Evolutionary conservation across 2,329 filamentous ascomycete species (phyloP).

Genomic region (Colletotrichum shisoi): DNA sequence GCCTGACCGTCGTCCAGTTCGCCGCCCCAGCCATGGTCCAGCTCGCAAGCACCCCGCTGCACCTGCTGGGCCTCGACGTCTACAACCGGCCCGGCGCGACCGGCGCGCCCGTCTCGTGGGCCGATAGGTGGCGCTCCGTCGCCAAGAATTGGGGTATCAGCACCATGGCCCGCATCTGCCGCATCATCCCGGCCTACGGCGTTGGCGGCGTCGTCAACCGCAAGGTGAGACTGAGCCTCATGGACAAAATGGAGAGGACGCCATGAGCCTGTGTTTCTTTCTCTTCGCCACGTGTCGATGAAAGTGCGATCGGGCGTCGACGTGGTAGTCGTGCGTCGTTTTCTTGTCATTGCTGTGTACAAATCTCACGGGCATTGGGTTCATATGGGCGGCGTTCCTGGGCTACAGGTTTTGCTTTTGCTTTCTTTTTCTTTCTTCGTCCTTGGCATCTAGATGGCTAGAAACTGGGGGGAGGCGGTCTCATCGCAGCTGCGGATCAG

Average conservation of each 20-base stretch:
- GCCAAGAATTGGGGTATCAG: conserved; percentile 78
- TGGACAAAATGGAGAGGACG: conserved; percentile 56
- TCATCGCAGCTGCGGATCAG: not conserved
- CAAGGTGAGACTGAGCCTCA: conserved; percentile 71
- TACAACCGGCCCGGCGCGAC: conserved; percentile 72
- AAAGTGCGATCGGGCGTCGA: conserved; percentile 2
- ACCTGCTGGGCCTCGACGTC: conserved; percentile 83
- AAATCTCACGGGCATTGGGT: conserved; percentile 14
- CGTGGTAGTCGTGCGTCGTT: conserved; percentile 12
- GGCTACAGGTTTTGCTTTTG: not conserved
- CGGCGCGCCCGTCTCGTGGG: conserved; percentile 52
- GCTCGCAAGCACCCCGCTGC: conserved; percentile 80
- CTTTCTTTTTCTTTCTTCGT: not conserved
- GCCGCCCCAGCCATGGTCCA: conserved; percentile 80
- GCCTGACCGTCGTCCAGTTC: conserved; percentile 78
- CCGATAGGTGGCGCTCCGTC: conserved; percentile 72
- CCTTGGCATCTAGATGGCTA: conserved; percentile 17
- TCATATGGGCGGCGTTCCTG: conserved; percentile 38
- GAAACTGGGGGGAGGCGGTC: conserved; percentile 13
- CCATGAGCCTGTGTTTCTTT: conserved; percentile 1
- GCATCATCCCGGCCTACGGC: conserved; percentile 89
- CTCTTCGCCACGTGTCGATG: conserved; percentile 1
- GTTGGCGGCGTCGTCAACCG: conserved; percentile 86
- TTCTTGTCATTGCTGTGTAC: conserved; percentile 12
- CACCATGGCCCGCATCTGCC: conserved; percentile 76